phyloP scores from a whole-genome alignment of 108 stramenopile genomes.

The Aurantiochytrium sp. region DNA sequence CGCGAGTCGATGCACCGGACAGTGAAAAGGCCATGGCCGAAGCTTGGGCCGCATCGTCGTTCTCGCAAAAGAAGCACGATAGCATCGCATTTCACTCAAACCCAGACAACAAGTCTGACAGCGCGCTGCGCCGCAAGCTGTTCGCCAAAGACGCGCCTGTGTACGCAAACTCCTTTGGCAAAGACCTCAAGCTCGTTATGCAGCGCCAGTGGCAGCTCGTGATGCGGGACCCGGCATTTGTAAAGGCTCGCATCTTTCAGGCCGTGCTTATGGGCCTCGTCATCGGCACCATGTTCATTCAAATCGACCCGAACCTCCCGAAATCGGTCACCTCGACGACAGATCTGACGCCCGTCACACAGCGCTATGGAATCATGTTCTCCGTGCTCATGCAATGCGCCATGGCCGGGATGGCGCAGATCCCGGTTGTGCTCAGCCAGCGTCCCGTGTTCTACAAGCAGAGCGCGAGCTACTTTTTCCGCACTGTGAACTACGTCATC shows the following conservation, averaged over 20 bases:
- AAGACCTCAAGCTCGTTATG: neutral
- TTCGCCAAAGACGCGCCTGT: conserved; percentile 40
- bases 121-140: neutral
- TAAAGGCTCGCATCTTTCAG: neutral
- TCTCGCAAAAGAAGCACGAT: neutral
- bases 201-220: neutral
- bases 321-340: neutral
- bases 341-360: neutral
- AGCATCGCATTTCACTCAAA: neutral
- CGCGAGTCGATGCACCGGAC: neutral
- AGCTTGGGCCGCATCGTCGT: neutral
- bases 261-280: neutral
- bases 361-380: neutral
- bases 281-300: conserved; percentile 3
- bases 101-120: neutral
- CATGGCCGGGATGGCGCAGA: neutral
- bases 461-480: conserved; percentile 62
- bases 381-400: neutral
- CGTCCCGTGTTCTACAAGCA: conserved; percentile 35
- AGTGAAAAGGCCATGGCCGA: neutral
- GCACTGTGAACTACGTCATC: conserved; percentile 35
- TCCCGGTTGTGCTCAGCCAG: neutral
- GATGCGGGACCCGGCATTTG: conserved; percentile 12
- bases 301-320: neutral
- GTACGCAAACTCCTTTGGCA: conserved; percentile 30